Evolutionary conservation across 805 yeast species (phyloP).

Genomic region (Ogataea paraovalis): DNA sequence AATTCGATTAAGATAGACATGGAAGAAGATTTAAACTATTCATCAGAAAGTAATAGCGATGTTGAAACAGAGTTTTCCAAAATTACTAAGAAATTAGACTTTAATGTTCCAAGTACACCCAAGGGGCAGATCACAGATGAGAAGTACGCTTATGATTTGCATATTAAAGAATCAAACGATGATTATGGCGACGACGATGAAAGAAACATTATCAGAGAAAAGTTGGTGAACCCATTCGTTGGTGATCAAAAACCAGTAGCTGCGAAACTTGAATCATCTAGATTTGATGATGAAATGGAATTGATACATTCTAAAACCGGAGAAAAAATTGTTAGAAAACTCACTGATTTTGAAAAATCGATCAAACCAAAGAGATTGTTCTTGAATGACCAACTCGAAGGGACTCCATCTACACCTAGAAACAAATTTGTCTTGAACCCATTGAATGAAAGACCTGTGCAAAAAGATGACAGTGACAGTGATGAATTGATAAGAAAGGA

Average conservation of each 20-base stretch:
- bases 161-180: constrained; percentile 17
- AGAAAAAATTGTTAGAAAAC: constrained; percentile 27
- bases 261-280: constrained; percentile 7
- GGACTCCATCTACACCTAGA: constrained; percentile 14
- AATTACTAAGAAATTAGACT: constrained; percentile 21
- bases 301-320: constrained; percentile 41
- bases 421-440: constrained; percentile 13
- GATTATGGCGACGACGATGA: constrained; percentile 18
- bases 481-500: constrained; percentile 20
- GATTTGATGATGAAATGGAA: constrained; percentile 37
- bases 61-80: constrained; percentile 8
- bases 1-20: constrained; percentile 18
- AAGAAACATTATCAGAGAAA: constrained; percentile 10
- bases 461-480: constrained; percentile 3
- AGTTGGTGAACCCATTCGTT: constrained; percentile 30
- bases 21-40: constrained; percentile 20
- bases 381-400: constrained; percentile 14
- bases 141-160: constrained; percentile 27
- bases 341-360: constrained; percentile 30
- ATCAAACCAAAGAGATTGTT: constrained; percentile 38
- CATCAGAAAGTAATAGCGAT: constrained; percentile 19
- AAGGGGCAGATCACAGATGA: constrained; percentile 33
- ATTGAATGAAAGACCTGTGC: constrained; percentile 3
- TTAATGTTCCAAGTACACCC: constrained; percentile 34
- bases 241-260: constrained; percentile 5